Percentiles rank a stretch among this genome's conserved stretches.
Evolutionary conservation across 345 rosid species (phyloP).

Genomic region (Hypericum androsaemum): DNA sequence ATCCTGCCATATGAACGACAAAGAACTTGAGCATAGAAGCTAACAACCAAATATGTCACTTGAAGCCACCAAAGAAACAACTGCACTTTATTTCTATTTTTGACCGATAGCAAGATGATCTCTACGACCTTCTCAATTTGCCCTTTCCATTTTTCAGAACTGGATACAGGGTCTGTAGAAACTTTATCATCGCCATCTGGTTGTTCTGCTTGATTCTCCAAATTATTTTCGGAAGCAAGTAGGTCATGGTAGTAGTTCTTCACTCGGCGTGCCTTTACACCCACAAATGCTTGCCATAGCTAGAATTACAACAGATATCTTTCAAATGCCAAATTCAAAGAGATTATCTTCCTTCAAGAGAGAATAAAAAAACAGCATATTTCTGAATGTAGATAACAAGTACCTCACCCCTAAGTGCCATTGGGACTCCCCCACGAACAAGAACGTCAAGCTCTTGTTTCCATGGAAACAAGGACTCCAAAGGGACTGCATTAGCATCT

Average conservation of each 20-base stretch:
- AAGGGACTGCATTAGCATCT: slow-evolving; percentile 25
- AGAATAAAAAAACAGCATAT: background rate
- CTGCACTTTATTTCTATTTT: slow-evolving; percentile 12
- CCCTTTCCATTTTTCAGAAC: slow-evolving; percentile 95
- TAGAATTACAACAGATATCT: slow-evolving; percentile 32
- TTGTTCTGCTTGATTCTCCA: slow-evolving; percentile 32
- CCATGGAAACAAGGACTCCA: slow-evolving; percentile 56
- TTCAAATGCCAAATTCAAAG: slow-evolving; percentile 9
- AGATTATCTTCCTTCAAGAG: background rate
- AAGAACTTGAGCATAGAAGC: slow-evolving; percentile 5
- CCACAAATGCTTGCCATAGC: slow-evolving; percentile 99
- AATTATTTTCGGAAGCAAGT: slow-evolving; percentile 48
- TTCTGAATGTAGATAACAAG: background rate
- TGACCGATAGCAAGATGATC: background rate
- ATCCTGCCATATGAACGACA: slow-evolving; percentile 51
- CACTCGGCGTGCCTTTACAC: slow-evolving; percentile 74
- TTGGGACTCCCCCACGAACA: slow-evolving; percentile 96
- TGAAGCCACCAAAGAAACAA: slow-evolving; percentile 12
- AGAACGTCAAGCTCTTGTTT: slow-evolving; percentile 95
- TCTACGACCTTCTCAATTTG: slow-evolving; percentile 91
- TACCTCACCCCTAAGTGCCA: slow-evolving; percentile 99
- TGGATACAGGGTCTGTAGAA: slow-evolving; percentile 35
- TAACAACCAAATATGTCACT: slow-evolving; percentile 7
- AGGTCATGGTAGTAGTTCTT: slow-evolving; percentile 74
- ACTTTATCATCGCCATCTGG: slow-evolving; percentile 30